Evolutionary conservation across 345 rosid genomes (phyloP).

Genomic region (Citrus hindsii): DNA sequence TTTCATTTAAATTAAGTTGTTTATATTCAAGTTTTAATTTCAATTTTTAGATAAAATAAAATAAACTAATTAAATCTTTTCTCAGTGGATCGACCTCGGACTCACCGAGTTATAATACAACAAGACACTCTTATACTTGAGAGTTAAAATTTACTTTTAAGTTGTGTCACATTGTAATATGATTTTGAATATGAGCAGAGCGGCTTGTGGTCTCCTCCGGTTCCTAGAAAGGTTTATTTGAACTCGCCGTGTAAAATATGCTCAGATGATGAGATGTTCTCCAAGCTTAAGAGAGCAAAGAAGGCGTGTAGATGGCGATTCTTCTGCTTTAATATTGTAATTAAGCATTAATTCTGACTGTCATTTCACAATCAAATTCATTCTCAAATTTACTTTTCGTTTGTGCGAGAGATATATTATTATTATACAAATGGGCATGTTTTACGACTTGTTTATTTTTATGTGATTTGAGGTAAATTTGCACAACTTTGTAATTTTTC

Average conservation of each 20-base stretch:
- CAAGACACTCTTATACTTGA: too few relatives aligned
- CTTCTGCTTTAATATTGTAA: conserved; percentile 13
- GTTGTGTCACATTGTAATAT: conserved; percentile 33
- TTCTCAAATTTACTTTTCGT: neutral
- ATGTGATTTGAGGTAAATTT: neutral
- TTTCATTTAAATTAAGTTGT: too few relatives aligned
- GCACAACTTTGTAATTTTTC: neutral
- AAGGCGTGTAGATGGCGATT: conserved; percentile 7
- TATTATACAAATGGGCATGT: neutral
- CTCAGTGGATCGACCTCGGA: too few relatives aligned
- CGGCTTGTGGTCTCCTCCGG: conserved; percentile 41
- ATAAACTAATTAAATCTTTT: too few relatives aligned
- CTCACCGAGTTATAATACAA: too few relatives aligned
- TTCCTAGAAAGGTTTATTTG: conserved; percentile 20
- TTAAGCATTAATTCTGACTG: too few relatives aligned
- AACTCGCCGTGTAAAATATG: conserved; percentile 19
- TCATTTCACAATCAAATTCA: neutral
- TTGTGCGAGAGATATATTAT: neutral
- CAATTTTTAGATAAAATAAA: too few relatives aligned
- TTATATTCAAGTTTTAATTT: too few relatives aligned
- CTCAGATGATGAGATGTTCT: neutral
- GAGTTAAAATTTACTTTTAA: too few relatives aligned
- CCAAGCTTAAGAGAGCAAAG: conserved; percentile 16
- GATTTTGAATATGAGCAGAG: conserved; percentile 40
- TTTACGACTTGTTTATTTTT: neutral